Base-by-base conservation (phyloP, 306 rosid species). In the Cicer arietinum region DNA sequence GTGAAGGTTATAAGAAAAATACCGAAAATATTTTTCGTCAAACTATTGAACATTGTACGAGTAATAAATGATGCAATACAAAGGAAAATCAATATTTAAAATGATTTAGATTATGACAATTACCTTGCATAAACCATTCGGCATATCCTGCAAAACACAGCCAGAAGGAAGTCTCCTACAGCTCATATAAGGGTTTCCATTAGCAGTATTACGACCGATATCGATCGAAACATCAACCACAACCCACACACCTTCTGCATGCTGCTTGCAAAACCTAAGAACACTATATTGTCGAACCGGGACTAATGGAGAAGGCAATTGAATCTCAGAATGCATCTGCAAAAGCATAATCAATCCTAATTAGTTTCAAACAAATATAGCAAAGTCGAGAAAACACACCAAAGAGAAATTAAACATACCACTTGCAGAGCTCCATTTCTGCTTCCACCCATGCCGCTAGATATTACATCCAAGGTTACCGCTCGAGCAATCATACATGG, bases 91-190 rank as follows among this genome's bases (percentile, higher is more conserved):
- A 67, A 46, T 35, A 44, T 43, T 41, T 42, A 4, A 61, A 71
- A 48, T 22, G 63, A 64, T 14, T 30, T 18, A 53, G 42, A 65
- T 57, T 10, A 57, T 0, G 8, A 18, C 8, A 39, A 39, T 81
- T 87, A 88, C 98, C 95, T 89, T 91, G 77, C 96, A 88, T 64
- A 70, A 75, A 42, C 94, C 97, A 69, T 85, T 78, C 7, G 96
- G 89, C 84, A 81, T 76, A 70, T 94, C 98, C 66, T 90, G 93
- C 80, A 94, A 83, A 35, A 94, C 22, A 66, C 85, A 90, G n/a
- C 98, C 98, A 0, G 98, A 94, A 22, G 98, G 98, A 71, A 91
- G 95, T 86, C 86, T 94, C 87, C 85, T 83, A 57, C 89, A 86
- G 73, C 51, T 66, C 75, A 75, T 4, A 65, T 67, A 82, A 9